Percentiles rank a stretch among this genome's conserved stretches.
phyloP scores from a whole-genome alignment of 2,329 filamentous ascomycete species.

The Arthrobotrys sinensis region DNA sequence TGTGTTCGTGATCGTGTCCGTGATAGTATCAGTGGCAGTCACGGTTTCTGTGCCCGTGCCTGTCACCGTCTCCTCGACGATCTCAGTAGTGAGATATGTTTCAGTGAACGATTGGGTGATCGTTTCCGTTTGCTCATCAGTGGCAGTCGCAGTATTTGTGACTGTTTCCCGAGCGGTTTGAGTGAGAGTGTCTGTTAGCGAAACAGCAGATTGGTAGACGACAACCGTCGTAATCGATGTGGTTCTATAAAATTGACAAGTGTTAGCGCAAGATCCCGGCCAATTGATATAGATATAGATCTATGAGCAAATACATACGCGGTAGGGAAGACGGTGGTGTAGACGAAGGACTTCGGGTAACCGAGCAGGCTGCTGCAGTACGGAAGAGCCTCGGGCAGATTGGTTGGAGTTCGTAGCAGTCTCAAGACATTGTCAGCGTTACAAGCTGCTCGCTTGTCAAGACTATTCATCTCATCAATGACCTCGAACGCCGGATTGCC shows the following conservation, averaged over 20 bases:
- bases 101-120: conserved; percentile 13
- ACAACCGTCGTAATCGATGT: conserved; percentile 15
- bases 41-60: conserved; percentile 8
- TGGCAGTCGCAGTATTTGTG: conserved; percentile 27
- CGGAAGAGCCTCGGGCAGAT: conserved; percentile 29
- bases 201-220: conserved; percentile 4
- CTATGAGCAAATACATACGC: conserved; percentile 8
- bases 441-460: conserved; percentile 17
- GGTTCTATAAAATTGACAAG: conserved; percentile 1
- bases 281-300: not conserved
- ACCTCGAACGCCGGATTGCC: conserved; percentile 27
- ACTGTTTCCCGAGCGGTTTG: not conserved
- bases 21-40: conserved; percentile 6
- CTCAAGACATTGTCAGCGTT: conserved; percentile 33
- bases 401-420: conserved; percentile 26
- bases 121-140: not conserved
- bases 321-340: conserved; percentile 23
- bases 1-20: conserved; percentile 21
- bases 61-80: not conserved
- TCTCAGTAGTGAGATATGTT: conserved; percentile 31
- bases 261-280: not conserved
- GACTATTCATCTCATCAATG: conserved; percentile 16
- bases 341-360: not conserved
- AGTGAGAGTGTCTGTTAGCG: conserved; percentile 22
- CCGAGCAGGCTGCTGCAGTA: conserved; percentile 33